phyloP scores from a whole-genome alignment of 192 early-diverging fungal genomes.

The Thamnidium elegans region DNA sequence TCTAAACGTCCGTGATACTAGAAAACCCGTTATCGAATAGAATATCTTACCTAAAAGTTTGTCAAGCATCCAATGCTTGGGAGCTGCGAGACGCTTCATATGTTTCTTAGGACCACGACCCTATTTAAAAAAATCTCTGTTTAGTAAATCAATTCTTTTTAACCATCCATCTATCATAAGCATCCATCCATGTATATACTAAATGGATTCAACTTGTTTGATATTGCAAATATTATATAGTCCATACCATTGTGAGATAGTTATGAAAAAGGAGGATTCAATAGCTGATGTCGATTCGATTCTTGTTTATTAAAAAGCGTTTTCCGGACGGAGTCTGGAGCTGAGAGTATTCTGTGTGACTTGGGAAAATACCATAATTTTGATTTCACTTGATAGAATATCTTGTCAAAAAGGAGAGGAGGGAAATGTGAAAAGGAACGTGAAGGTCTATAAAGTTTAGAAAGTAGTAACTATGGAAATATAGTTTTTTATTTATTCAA shows the following conservation, averaged over 20 bases:
- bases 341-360: no score
- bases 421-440: no score
- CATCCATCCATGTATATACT: constrained; percentile 10
- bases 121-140: constrained; percentile 32
- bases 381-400: no score
- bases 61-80: constrained; percentile 99
- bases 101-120: constrained; percentile 99
- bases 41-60: constrained; percentile 88
- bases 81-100: constrained; percentile 98
- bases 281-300: no score
- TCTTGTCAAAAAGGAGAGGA: no score
- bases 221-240: background rate
- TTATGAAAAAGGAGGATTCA: constrained; percentile 19
- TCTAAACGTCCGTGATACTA: background rate
- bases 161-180: constrained; percentile 22
- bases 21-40: constrained; percentile 6
- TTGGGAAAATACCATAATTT: no score
- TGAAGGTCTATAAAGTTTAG: no score
- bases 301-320: background rate
- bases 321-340: no score
- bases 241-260: constrained; percentile 24
- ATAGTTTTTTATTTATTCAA: no score
- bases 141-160: background rate
- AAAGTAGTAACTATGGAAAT: no score
- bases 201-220: background rate